These are phyloP conservation scores for Millerozyma miso DNA, from an alignment of 805 yeast genomes.

Conservation along the genomic window DNA sequence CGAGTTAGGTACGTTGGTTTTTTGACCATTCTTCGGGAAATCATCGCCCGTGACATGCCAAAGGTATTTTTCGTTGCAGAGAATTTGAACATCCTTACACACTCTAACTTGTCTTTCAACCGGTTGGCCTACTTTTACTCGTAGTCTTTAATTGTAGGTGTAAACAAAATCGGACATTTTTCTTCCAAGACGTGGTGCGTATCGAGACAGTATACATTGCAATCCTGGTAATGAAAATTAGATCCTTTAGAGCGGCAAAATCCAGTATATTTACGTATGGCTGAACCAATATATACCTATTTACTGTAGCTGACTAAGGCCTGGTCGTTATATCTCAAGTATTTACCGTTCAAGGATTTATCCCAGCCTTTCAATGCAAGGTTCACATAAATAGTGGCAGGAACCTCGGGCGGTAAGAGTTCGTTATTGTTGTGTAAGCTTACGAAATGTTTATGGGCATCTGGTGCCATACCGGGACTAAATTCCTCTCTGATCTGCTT, in stretches of 20 bases:
- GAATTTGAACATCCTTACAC: conserved; percentile 1
- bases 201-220: too few relatives aligned
- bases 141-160: too few relatives aligned
- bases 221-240: too few relatives aligned
- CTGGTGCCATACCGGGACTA: conserved; percentile 56
- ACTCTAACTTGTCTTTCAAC: too few relatives aligned
- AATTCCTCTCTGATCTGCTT: conserved; percentile 63
- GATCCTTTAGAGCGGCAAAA: too few relatives aligned
- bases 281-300: neutral
- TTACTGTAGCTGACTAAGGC: conserved; percentile 6
- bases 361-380: conserved; percentile 61
- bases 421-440: conserved; percentile 55
- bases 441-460: conserved; percentile 56
- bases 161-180: too few relatives aligned
- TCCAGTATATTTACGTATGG: too few relatives aligned
- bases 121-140: too few relatives aligned
- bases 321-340: conserved; percentile 56
- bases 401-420: conserved; percentile 64
- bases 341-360: conserved; percentile 58
- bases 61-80: conserved; percentile 1
- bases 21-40: neutral
- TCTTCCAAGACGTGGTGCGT: too few relatives aligned
- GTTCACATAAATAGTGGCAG: conserved; percentile 66
- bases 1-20: neutral
- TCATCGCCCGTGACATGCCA: neutral